These are phyloP conservation scores for Coniochaeta sp. DNA, from an alignment of 2,329 filamentous ascomycete genomes.

Conservation along the genomic window DNA sequence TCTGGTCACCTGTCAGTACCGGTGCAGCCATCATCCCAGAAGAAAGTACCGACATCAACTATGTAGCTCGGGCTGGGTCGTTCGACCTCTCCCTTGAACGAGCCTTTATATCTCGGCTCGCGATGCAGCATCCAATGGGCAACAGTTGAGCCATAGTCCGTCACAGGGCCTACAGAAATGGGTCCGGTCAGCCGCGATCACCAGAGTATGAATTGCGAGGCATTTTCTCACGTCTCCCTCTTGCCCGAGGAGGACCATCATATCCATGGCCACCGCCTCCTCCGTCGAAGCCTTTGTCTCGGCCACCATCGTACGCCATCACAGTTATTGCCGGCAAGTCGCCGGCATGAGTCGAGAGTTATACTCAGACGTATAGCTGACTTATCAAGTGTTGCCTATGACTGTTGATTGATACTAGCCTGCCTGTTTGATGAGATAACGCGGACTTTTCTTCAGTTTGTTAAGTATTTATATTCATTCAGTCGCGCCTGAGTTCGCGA, in stretches of 20 bases:
- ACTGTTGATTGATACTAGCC: not conserved
- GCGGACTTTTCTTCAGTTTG: not conserved
- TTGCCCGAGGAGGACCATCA: constrained; percentile 2
- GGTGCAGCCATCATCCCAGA: not conserved
- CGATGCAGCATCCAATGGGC: constrained; percentile 87
- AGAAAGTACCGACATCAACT: constrained; percentile 59
- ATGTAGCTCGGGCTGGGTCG: constrained; percentile 85
- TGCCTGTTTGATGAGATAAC: not conserved
- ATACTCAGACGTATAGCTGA: not conserved
- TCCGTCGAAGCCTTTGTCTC: constrained; percentile 27
- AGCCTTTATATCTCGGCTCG: constrained; percentile 65
- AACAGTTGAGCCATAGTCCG: constrained; percentile 86
- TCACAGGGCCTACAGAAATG: constrained; percentile 65
- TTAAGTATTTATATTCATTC: not conserved
- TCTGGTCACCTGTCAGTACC: constrained; percentile 41
- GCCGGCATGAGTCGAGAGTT: not conserved
- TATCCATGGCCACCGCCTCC: constrained; percentile 15
- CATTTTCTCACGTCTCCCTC: constrained; percentile 16
- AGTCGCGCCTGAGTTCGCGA: not conserved
- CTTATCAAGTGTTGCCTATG: not conserved
- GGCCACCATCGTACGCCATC: constrained; percentile 49
- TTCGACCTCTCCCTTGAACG: constrained; percentile 68
- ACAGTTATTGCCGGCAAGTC: not conserved
- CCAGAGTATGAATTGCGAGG: not conserved
- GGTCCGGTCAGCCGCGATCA: not conserved